Evolutionary conservation across 2,329 filamentous ascomycete genomes (phyloP).

Genomic region (Phaeosphaeria sp.): DNA sequence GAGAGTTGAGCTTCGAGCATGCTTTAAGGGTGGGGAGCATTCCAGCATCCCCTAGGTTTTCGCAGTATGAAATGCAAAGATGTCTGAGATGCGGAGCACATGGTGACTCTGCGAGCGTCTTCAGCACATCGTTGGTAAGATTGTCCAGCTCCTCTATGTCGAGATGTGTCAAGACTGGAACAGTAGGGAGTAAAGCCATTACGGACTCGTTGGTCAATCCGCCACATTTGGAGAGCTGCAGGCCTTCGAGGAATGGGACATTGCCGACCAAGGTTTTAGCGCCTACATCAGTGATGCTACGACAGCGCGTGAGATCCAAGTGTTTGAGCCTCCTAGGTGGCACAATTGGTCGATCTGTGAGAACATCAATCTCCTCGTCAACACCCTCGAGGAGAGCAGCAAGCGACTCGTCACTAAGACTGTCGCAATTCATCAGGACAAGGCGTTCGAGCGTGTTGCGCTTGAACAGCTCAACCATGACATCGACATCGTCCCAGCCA

Average conservation of each 20-base stretch:
- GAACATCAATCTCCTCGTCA: constrained; percentile 78
- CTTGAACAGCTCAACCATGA: constrained; percentile 77
- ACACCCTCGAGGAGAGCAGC: constrained; percentile 76
- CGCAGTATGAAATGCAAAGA: constrained; percentile 89
- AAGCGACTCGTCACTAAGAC: constrained; percentile 77
- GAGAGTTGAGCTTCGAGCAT: constrained; percentile 70
- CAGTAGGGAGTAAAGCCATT: constrained; percentile 73
- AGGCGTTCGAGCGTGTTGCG: constrained; percentile 85
- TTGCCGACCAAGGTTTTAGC: constrained; percentile 75
- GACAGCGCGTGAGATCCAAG: constrained; percentile 82
- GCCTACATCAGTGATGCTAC: constrained; percentile 73
- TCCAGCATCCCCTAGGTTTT: constrained; percentile 80
- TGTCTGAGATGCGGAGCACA: constrained; percentile 77
- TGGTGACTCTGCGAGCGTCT: constrained; percentile 76
- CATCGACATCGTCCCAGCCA: constrained; percentile 76
- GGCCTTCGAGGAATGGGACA: constrained; percentile 78
- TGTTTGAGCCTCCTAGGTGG: constrained; percentile 80
- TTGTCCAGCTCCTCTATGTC: constrained; percentile 86
- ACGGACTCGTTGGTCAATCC: constrained; percentile 76
- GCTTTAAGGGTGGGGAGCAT: constrained; percentile 82
- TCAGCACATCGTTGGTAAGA: constrained; percentile 76
- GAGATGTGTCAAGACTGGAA: constrained; percentile 80
- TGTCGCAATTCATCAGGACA: constrained; percentile 78
- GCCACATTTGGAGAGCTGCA: constrained; percentile 82
- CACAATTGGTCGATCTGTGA: constrained; percentile 78